These are phyloP conservation scores for Skeletonema costatum DNA, from an alignment of 108 stramenopile species.

Conservation along the genomic window DNA sequence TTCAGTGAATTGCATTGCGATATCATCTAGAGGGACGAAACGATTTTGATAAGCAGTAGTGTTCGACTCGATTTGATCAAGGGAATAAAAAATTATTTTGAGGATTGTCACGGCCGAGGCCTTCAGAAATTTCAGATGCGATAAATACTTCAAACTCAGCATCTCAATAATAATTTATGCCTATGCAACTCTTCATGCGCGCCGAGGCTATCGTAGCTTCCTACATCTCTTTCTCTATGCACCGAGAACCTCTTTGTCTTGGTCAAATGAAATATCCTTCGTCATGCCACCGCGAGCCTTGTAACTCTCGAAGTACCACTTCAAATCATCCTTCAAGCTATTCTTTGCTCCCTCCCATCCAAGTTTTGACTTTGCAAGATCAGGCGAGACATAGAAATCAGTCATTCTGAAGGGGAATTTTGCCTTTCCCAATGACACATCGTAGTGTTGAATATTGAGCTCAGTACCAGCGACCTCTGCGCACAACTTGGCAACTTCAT, in stretches of 20 bases:
- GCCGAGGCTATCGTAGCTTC: not conserved
- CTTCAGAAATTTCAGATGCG: too few species aligned
- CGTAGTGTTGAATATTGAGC: slow-evolving; percentile 68
- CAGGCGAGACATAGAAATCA: slow-evolving; percentile 81
- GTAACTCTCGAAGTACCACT: slow-evolving; percentile 72
- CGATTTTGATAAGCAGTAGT: too few species aligned
- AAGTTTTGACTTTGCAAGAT: slow-evolving; percentile 73
- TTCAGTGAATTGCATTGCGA: too few species aligned
- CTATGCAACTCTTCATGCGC: too few species aligned
- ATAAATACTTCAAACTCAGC: too few species aligned
- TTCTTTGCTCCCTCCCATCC: slow-evolving; percentile 68
- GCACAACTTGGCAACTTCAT: slow-evolving; percentile 81
- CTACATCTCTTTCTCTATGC: not conserved
- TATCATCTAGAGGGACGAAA: too few species aligned
- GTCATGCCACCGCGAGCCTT: slow-evolving; percentile 60
- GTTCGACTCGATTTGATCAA: too few species aligned
- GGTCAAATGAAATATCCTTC: slow-evolving; percentile 57
- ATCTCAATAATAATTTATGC: too few species aligned
- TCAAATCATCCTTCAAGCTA: slow-evolving; percentile 67
- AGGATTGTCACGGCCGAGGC: too few species aligned
- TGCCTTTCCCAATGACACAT: slow-evolving; percentile 68
- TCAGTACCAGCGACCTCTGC: slow-evolving; percentile 79
- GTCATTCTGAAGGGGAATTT: slow-evolving; percentile 81
- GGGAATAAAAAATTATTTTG: too few species aligned
- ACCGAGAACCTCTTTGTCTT: slow-evolving; percentile 70